These are phyloP conservation scores for Vitis riparia DNA, from an alignment of 164 flowering plant genomes.

Conservation along the genomic window DNA sequence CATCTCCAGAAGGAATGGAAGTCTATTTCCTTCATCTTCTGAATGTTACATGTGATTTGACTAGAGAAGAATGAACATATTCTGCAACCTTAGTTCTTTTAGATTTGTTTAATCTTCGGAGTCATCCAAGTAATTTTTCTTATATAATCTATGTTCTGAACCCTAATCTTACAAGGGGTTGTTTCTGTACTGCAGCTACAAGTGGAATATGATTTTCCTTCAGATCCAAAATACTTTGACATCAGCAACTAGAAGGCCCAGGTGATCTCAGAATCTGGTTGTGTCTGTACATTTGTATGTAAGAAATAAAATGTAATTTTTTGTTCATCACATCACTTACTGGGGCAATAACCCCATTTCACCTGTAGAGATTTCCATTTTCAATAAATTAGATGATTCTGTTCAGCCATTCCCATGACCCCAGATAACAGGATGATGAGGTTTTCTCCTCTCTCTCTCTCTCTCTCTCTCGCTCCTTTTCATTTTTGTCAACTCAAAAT, in stretches of 20 bases:
- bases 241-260: constrained; percentile 40
- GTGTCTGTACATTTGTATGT: constrained; percentile 22
- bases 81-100: too few species aligned
- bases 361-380: constrained; percentile 27
- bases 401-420: neutral
- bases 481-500: neutral
- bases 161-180: neutral
- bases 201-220: constrained; percentile 81
- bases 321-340: constrained; percentile 8
- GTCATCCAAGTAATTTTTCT: too few species aligned
- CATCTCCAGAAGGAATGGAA: too few species aligned
- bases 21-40: too few species aligned
- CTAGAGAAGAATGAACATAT: too few species aligned
- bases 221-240: constrained; percentile 85
- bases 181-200: constrained; percentile 60
- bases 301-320: neutral
- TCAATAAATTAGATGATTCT: constrained; percentile 8
- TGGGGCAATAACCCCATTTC: constrained; percentile 18
- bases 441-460: neutral
- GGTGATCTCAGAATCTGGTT: neutral
- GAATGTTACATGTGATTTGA: too few species aligned
- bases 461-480: neutral
- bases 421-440: neutral
- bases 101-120: too few species aligned
- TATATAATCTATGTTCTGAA: too few species aligned